Evolutionary conservation across 2,329 filamentous ascomycete genomes (phyloP).

Genomic region (Thelonectria blattea): DNA sequence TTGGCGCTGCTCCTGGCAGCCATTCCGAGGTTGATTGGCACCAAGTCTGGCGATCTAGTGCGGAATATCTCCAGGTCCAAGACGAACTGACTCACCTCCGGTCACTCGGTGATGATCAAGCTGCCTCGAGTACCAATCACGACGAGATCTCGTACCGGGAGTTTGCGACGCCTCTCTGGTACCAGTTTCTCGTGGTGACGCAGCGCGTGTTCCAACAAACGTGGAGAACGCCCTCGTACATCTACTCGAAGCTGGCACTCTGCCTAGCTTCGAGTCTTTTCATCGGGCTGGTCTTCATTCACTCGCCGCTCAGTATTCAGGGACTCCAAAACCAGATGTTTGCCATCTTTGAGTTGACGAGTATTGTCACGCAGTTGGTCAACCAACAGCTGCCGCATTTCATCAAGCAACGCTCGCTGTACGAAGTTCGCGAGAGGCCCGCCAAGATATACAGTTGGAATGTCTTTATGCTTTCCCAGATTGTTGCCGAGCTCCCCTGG

Average conservation of each 20-base stretch:
- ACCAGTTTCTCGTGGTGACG: conserved; percentile 70
- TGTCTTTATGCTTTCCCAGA: conserved; percentile 81
- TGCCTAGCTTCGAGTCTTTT: conserved; percentile 45
- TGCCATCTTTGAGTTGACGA: conserved; percentile 80
- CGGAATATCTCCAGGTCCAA: conserved; percentile 60
- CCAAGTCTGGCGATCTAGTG: conserved; percentile 61
- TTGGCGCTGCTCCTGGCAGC: conserved; percentile 67
- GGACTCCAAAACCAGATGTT: conserved; percentile 83
- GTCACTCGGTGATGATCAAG: conserved; percentile 36
- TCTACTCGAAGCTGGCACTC: conserved; percentile 79
- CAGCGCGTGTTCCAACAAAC: conserved; percentile 82
- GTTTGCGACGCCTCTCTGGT: conserved; percentile 61
- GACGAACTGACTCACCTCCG: conserved; percentile 62
- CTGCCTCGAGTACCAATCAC: background rate
- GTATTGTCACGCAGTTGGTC: conserved; percentile 78
- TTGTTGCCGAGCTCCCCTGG: conserved; percentile 86
- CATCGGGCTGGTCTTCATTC: conserved; percentile 12
- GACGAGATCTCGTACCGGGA: conserved; percentile 3
- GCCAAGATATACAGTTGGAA: conserved; percentile 85
- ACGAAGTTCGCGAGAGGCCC: conserved; percentile 83
- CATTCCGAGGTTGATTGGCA: conserved; percentile 67
- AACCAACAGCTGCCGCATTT: conserved; percentile 77
- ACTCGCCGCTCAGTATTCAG: conserved; percentile 6
- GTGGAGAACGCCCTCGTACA: conserved; percentile 87
- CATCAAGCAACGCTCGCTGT: conserved; percentile 77